These are phyloP conservation scores for Urostyla sp. DNA, from an alignment of 73 alveolate genomes.

Conservation along the genomic window DNA sequence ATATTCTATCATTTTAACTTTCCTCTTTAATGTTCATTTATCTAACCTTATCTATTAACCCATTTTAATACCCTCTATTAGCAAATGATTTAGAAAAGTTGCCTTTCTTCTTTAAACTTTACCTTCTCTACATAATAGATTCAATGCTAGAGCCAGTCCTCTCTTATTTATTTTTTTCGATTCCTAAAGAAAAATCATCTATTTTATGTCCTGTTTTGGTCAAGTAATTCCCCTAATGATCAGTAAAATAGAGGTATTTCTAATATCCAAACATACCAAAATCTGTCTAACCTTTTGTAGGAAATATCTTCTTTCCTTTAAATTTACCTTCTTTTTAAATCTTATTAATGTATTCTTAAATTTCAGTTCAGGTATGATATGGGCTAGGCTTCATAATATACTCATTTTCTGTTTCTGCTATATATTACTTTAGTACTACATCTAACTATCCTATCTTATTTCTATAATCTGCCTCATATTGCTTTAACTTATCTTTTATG, in stretches of 20 bases:
- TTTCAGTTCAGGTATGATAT: constrained; percentile 36
- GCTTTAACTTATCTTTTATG: constrained; percentile 17
- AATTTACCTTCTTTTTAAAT: constrained; percentile 11
- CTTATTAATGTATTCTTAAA: constrained; percentile 24
- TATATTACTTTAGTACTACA: constrained; percentile 11
- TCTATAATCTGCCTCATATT: constrained; percentile 37
- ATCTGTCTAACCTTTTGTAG: not conserved
- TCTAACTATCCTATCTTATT: constrained; percentile 29
- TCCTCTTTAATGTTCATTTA: not conserved
- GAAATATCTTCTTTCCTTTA: constrained; percentile 31
- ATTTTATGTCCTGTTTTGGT: constrained; percentile 53
- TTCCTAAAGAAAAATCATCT: constrained; percentile 35
- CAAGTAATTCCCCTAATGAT: constrained; percentile 35
- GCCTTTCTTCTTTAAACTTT: not conserved
- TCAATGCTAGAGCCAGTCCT: too few relatives aligned
- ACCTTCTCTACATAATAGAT: not conserved
- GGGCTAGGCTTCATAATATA: constrained; percentile 44
- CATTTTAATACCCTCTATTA: not conserved
- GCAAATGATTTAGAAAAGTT: too few relatives aligned
- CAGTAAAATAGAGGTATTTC: constrained; percentile 27
- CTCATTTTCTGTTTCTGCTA: constrained; percentile 36
- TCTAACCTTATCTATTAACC: not conserved
- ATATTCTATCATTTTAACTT: too few relatives aligned
- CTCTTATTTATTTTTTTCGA: not conserved
- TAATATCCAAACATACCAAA: constrained; percentile 6